A percentile compares a stretch with the other conserved stretches of the same genome.
These are phyloP conservation scores for Pulveroboletus frians DNA, from an alignment of 768 basidiomycete genomes.

Conservation along the genomic window DNA sequence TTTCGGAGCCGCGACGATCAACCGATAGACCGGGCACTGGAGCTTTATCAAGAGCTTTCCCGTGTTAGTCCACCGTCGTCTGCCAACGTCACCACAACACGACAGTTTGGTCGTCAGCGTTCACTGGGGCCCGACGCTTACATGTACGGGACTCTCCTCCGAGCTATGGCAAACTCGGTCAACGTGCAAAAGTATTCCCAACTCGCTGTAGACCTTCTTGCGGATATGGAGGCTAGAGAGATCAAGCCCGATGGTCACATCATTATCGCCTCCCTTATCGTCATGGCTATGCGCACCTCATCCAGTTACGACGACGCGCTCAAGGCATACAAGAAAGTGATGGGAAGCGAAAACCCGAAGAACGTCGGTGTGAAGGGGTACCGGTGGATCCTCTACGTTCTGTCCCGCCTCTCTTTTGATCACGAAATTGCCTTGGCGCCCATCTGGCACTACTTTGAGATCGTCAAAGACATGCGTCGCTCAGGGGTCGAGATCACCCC, in stretches of 20 bases:
- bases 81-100: conserved; percentile 7
- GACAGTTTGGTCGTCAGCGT: conserved; percentile 28
- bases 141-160: conserved; percentile 53
- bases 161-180: conserved; percentile 41
- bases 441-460: conserved; percentile 59
- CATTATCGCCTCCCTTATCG: conserved; percentile 47
- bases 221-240: conserved; percentile 58
- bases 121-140: conserved; percentile 43
- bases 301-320: conserved; percentile 55
- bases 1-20: conserved; percentile 35
- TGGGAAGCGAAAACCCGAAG: conserved; percentile 22
- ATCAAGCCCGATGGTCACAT: conserved; percentile 42
- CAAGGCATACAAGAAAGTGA: conserved; percentile 48
- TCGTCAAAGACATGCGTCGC: conserved; percentile 74
- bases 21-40: conserved; percentile 49
- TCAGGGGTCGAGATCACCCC: conserved; percentile 54
- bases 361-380: conserved; percentile 56
- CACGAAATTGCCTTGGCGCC: conserved; percentile 37
- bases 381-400: conserved; percentile 55
- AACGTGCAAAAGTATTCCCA: conserved; percentile 46
- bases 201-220: conserved; percentile 46
- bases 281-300: conserved; percentile 64
- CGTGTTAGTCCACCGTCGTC: conserved; percentile 26
- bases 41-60: conserved; percentile 46
- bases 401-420: conserved; percentile 53